Base-by-base conservation (phyloP, 2,329 filamentous ascomycete species). In the Karstenula rhodostoma region DNA sequence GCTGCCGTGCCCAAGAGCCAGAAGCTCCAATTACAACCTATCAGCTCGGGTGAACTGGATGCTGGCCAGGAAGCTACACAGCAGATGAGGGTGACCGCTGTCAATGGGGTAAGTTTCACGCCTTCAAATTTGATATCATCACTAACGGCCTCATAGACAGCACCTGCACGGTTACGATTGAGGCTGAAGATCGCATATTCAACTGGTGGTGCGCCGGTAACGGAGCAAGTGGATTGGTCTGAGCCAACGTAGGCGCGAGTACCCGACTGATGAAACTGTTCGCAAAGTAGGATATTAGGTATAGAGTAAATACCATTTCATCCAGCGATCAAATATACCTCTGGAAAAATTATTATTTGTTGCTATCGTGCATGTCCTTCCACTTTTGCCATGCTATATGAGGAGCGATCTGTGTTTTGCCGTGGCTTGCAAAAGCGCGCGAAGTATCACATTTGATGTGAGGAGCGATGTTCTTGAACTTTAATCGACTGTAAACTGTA, bases 1-100 rank as follows among this genome's bases (percentile, higher is more conserved):
- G 95, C 94, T 46, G 95, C 95, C 0, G 95, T 99, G 56, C 95
- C 95, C 9, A 99, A 98, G 81, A 93, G 91, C 47, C 95, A 99
- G 80, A 97, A 95, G 77, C 81, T 99, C 71, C 93, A 97, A 76
- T 82, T 99, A 66, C 90, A 96, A 76, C 92, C 90, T 60, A 97
- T 99, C 67, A 96, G 92, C 67, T 92, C 87, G 66, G 82, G 89
- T 4, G 92, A 96, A 33, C 76, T 99, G 46, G 87, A 83, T 13
- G 87, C 89, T 7, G 92, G 92, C 15, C 87, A 90, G 44, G 93
- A 97, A 75, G 94, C 93, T 17, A 93, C 90, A 62, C 95, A 98
- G 80, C 85, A 89, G 72, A 96, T 99, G 92, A 90, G 92, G 73
- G 88, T 99, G 62, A 87, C 87, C 60, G 89, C 92, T 64, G 89